These are phyloP conservation scores for Parasitella parasitica DNA, from an alignment of 371 early-diverging fungal species.

Conservation along the genomic window DNA sequence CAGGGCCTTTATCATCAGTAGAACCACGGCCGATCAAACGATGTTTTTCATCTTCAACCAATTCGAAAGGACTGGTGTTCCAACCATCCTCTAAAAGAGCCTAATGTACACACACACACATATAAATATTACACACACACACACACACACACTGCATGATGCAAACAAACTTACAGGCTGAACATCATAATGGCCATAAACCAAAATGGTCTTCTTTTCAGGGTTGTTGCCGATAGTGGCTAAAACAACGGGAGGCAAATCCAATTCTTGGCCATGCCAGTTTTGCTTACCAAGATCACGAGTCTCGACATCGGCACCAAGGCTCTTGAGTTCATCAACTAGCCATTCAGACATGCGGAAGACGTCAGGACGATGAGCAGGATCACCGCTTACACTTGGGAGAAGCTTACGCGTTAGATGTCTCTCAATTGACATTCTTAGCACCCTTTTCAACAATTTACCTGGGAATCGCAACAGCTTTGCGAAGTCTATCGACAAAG, in stretches of 20 bases:
- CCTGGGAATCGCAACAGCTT: constrained; percentile 92
- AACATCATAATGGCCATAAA: constrained; percentile 96
- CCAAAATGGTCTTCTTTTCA: constrained; percentile 91
- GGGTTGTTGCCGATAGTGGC: constrained; percentile 89
- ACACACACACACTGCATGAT: neutral
- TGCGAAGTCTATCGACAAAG: constrained; percentile 84
- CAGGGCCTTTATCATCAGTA: constrained; percentile 95
- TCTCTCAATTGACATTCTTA: neutral
- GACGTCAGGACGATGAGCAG: constrained; percentile 79
- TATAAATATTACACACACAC: neutral
- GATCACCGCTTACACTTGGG: constrained; percentile 80
- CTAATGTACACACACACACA: constrained; percentile 16
- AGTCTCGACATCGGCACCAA: constrained; percentile 69
- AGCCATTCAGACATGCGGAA: constrained; percentile 92
- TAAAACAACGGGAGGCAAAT: constrained; percentile 91
- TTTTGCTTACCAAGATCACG: constrained; percentile 84
- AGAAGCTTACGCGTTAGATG: neutral
- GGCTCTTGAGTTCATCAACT: constrained; percentile 67
- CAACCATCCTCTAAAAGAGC: constrained; percentile 96
- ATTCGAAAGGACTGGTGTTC: constrained; percentile 88
- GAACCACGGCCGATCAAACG: constrained; percentile 91
- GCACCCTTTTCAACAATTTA: no score
- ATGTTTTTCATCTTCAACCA: constrained; percentile 82
- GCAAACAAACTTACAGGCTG: constrained; percentile 67
- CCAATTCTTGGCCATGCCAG: constrained; percentile 75